Base-by-base conservation (phyloP, 768 basidiomycete species). In the Boletales sp. region DNA sequence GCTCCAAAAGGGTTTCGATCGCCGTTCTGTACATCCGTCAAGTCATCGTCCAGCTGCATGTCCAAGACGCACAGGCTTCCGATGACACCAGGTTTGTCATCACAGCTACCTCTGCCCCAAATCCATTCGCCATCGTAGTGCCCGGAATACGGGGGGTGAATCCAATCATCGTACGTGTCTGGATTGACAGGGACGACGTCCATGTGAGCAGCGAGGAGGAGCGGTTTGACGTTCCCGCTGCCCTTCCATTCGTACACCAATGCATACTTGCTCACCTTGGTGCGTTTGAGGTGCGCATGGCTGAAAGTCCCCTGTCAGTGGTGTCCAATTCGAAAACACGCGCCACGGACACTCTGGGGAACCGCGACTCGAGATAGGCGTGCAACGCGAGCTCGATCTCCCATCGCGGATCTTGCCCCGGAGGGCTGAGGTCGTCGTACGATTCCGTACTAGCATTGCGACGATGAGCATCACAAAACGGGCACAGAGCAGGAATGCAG, bases 211-310 rank as follows among this genome's bases (percentile, higher is more conserved):
- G 74, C 63, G 21, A 80, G 66, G 11, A 86, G 67, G 2, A 84
- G 52, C 0, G 83, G 86, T 60, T 84, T 83, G 41, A 79, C 63
- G 11, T 68, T 46, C 42, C 80, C 70, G 17, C 72, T 71, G 13
- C 83, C 84, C 41, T 75, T 66, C 82, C 82, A 85, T 18, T 75
- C 73, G 58, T 79, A 83, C 2, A 86, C 66, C n/a, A 85, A 69
- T 0, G 79, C 83, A 42, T 78, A 83, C 0, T 77, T 83, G 56
- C 83, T 83, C 49, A 86, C 74, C 51, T 75, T 76, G 10, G 78
- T 78, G 40, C 82, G 72, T 37, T 70, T 53, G 6, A 86, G 71
- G 24, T 67, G 69, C 3, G 69, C 47, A 59, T 82, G 79, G 31
- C 80, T 80, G 40, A 35, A 45, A 18, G 43, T 44, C 13, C 5